Conservation (phyloP, 2,329 filamentous ascomycete genomes). For the Camptophora hylomeconis region DNA sequence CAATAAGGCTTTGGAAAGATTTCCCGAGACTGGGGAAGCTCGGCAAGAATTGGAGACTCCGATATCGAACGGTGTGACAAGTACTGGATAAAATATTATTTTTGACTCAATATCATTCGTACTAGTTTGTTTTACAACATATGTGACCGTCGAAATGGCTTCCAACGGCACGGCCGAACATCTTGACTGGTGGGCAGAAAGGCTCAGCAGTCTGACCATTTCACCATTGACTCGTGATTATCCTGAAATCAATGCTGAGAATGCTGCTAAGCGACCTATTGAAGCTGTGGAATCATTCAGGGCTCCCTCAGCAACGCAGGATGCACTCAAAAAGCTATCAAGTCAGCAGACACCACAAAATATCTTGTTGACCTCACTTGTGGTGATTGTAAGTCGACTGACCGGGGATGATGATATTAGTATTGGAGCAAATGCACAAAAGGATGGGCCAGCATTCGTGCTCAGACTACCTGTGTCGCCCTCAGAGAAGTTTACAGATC, state of each 20-base stretch:
- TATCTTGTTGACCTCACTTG: slow-evolving; percentile 30
- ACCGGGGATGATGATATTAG: slow-evolving; percentile 38
- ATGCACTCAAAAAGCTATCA: slow-evolving; percentile 27
- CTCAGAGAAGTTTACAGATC: slow-evolving; percentile 27
- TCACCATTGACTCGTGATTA: slow-evolving; percentile 32
- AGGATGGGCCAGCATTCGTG: slow-evolving; percentile 33
- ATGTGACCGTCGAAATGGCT: too few relatives aligned
- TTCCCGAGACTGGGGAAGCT: too few relatives aligned
- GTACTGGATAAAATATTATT: too few relatives aligned
- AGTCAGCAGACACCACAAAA: slow-evolving; percentile 25
- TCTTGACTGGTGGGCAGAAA: slow-evolving; percentile 29
- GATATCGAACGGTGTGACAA: too few relatives aligned
- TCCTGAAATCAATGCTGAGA: slow-evolving; percentile 23
- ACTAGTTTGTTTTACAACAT: too few relatives aligned
- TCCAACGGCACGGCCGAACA: slow-evolving; percentile 16
- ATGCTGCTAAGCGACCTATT: slow-evolving; percentile 24
- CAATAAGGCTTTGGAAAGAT: too few relatives aligned
- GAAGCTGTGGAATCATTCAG: slow-evolving; percentile 30
- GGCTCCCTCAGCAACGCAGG: slow-evolving; percentile 23
- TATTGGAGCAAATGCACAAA: slow-evolving; percentile 29
- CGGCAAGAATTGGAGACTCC: too few relatives aligned
- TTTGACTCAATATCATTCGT: too few relatives aligned
- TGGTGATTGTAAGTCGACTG: slow-evolving; percentile 31
- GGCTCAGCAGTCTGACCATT: slow-evolving; percentile 29
- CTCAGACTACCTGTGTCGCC: slow-evolving; percentile 28